Evolutionary conservation across 208 protist species (phyloP).

Genomic region (Angomonas desouzai): DNA sequence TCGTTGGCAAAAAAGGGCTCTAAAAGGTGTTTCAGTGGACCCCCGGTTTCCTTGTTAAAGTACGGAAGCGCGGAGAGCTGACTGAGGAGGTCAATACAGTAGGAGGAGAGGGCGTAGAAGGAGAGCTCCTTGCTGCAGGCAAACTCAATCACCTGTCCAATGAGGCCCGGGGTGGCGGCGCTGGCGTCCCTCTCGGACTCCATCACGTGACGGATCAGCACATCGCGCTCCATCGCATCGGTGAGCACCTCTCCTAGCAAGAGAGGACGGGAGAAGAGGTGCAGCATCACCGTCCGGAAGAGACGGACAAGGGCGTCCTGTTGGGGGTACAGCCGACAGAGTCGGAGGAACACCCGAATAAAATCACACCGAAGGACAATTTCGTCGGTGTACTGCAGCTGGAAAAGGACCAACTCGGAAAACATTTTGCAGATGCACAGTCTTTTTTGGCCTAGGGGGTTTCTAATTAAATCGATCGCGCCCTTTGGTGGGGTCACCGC

Average conservation of each 20-base stretch:
- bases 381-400: constrained; percentile 35
- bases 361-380: constrained; percentile 38
- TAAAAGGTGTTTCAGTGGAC: constrained; percentile 27
- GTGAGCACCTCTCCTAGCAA: constrained; percentile 24
- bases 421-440: constrained; percentile 53
- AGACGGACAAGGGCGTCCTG: constrained; percentile 33
- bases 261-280: constrained; percentile 37
- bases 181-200: background rate
- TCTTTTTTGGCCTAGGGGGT: constrained; percentile 23
- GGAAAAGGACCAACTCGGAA: constrained; percentile 43
- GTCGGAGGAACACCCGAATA: constrained; percentile 33
- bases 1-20: constrained; percentile 22
- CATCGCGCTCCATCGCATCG: constrained; percentile 33
- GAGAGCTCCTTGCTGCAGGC: constrained; percentile 13
- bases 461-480: background rate
- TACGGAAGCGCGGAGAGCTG: constrained; percentile 27
- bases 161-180: constrained; percentile 6
- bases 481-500: background rate
- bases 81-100: constrained; percentile 33
- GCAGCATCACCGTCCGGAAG: constrained; percentile 34
- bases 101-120: constrained; percentile 29
- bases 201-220: constrained; percentile 31
- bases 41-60: constrained; percentile 24
- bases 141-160: constrained; percentile 22
- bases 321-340: constrained; percentile 41